A percentile compares a stretch with the other conserved stretches of the same genome.
These are phyloP conservation scores for Solanum virginianum DNA, from an alignment of 257 asterid genomes.

Conservation along the genomic window DNA sequence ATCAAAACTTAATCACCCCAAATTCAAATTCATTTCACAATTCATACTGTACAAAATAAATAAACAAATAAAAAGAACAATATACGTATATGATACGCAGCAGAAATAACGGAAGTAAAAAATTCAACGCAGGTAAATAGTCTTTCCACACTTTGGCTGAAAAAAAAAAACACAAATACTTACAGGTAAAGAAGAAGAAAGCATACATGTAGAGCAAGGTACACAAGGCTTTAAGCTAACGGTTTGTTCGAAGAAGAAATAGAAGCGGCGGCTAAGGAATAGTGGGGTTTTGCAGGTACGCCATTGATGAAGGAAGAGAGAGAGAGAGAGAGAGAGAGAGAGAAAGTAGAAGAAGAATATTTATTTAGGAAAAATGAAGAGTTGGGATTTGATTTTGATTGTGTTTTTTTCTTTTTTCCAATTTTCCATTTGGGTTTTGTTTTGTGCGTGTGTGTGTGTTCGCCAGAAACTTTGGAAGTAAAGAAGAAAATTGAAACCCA, in stretches of 20 bases:
- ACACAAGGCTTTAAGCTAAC: not conserved
- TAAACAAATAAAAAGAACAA: not conserved
- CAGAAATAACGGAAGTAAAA: not conserved
- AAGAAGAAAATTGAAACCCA: not conserved
- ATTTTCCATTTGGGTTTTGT: not conserved
- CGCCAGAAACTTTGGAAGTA: not conserved
- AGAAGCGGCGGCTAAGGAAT: slow-evolving; percentile 47
- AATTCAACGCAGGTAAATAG: not conserved
- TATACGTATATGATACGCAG: not conserved
- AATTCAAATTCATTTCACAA: not conserved
- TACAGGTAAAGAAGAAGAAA: not conserved
- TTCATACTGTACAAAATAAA: not conserved
- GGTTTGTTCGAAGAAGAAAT: slow-evolving; percentile 6
- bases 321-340: slow-evolving; percentile 23
- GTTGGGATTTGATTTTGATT: slow-evolving; percentile 8
- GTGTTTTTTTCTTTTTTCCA: not conserved
- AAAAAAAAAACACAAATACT: not conserved
- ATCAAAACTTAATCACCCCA: not conserved
- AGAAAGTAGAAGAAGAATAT: not conserved
- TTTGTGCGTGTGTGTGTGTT: not conserved
- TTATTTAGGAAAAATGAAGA: not conserved
- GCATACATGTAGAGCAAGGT: not conserved
- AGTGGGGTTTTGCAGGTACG: slow-evolving; percentile 33
- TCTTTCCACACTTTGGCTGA: not conserved
- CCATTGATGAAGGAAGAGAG: slow-evolving; percentile 30